Evolutionary conservation across 2,329 filamentous ascomycete genomes (phyloP), one percentile per base, ranked within the genome.

Genomic region (Aaosphaeria arxii): DNA sequence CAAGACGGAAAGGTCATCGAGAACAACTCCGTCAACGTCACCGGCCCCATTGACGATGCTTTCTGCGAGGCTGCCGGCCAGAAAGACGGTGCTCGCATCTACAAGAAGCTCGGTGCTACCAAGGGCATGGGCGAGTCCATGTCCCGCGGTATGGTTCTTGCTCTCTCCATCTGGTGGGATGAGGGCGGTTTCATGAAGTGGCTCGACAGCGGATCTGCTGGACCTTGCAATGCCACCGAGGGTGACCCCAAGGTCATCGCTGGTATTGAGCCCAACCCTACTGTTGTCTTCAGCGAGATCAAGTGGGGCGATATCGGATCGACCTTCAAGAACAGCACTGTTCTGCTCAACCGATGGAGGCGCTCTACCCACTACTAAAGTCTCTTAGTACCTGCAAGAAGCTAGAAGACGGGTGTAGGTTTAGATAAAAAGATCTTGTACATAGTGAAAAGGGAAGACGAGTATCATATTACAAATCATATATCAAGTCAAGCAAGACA

Each of bases 241-340:
- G 82, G 81, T 1, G 70, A 74, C 49, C 81, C 82, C 0, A 62
- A 66, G 35, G 65, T 72, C 11, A 79, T 84, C 47, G 50, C 72
- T 46, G 64, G 70, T 42, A 62, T 78, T 11, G 67, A 78, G 56
- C 75, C 77, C 1, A 69, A 71, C 43, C 76, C 81, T 0, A 71
- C 71, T 11, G 78, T 84, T 4, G 75, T 69, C 1, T 84, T 81
- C 58, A 78, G 75, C 51, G 77, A 83, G 57, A 78, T 85, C 55
- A 77, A 75, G 57, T 81, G 79, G 74, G 82, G 82, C n/a, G 79
- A 84, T 54, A 78, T 85, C 57, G 79, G 76, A 4, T 79, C 78
- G 13, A 84, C 77, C 0, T 79, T 71, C 49, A 50, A 50, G 13
- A 47, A 13, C 33, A 36, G 17, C 17, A 24, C 17, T 24, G 17